A percentile compares a stretch with the other conserved stretches of the same genome.
Evolutionary conservation across 2,329 filamentous ascomycete species (phyloP).

Genomic region (Leptographium radiaticola): DNA sequence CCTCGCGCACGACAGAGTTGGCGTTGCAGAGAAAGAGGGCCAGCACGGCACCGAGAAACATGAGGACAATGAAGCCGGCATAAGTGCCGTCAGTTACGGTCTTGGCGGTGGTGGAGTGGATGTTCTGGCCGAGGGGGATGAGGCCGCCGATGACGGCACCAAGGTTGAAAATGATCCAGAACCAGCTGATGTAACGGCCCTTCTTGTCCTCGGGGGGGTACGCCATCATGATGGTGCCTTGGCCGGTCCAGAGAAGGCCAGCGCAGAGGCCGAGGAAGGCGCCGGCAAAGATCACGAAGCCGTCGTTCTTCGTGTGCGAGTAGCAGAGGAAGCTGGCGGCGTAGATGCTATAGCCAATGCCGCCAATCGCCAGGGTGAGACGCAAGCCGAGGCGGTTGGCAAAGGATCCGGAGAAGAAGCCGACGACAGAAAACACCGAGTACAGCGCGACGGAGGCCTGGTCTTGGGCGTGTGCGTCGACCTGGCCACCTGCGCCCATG

Average conservation of each 20-base stretch:
- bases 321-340: slow-evolving; percentile 57
- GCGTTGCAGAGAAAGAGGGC: slow-evolving; percentile 60
- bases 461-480: slow-evolving; percentile 11
- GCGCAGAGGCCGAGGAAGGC: slow-evolving; percentile 66
- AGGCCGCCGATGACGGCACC: slow-evolving; percentile 76
- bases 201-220: slow-evolving; percentile 74
- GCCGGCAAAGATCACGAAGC: slow-evolving; percentile 65
- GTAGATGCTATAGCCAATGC: slow-evolving; percentile 66
- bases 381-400: slow-evolving; percentile 64
- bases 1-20: slow-evolving; percentile 56
- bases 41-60: slow-evolving; percentile 37
- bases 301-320: slow-evolving; percentile 51
- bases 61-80: slow-evolving; percentile 15
- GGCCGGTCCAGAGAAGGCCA: slow-evolving; percentile 68
- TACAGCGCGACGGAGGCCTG: slow-evolving; percentile 31
- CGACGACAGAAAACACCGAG: slow-evolving; percentile 41
- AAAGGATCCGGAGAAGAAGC: slow-evolving; percentile 62
- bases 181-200: slow-evolving; percentile 78
- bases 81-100: slow-evolving; percentile 14
- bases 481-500: slow-evolving; percentile 15
- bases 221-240: slow-evolving; percentile 80
- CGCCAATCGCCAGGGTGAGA: slow-evolving; percentile 55
- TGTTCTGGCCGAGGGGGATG: slow-evolving; percentile 61
- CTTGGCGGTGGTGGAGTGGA: slow-evolving; percentile 26
- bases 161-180: slow-evolving; percentile 93